These are phyloP conservation scores for Puccinellia tenuiflora DNA, from an alignment of 176 grass and related monocot genomes.

Conservation along the genomic window DNA sequence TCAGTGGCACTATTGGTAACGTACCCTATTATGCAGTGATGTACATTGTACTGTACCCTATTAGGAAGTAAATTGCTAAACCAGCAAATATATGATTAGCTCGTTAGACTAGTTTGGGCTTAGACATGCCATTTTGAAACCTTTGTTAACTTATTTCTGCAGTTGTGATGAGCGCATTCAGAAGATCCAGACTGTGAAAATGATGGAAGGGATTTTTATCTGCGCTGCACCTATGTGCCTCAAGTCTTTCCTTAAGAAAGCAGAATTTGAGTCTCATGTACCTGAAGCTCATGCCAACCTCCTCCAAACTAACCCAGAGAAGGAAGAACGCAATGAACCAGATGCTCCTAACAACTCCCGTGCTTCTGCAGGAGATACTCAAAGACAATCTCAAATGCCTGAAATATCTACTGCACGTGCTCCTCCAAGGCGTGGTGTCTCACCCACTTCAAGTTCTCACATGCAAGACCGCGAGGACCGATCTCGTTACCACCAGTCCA, in stretches of 20 bases:
- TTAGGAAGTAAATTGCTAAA: neutral
- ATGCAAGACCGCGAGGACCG: slow-evolving; percentile 56
- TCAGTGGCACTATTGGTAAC: slow-evolving; percentile 5
- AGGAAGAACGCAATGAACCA: slow-evolving; percentile 53
- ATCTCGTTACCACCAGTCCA: slow-evolving; percentile 52
- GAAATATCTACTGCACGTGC: slow-evolving; percentile 77
- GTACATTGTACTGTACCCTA: neutral
- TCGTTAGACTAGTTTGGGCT: neutral
- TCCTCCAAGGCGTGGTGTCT: slow-evolving; percentile 49
- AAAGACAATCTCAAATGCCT: slow-evolving; percentile 54
- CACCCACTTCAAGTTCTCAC: slow-evolving; percentile 61
- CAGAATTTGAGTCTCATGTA: slow-evolving; percentile 76
- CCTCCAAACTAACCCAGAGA: slow-evolving; percentile 44
- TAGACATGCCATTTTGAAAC: neutral
- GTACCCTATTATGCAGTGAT: neutral
- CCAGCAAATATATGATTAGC: too few species aligned
- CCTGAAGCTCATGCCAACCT: slow-evolving; percentile 59
- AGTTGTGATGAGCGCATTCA: slow-evolving; percentile 97
- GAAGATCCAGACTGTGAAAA: slow-evolving; percentile 93
- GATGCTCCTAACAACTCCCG: slow-evolving; percentile 53
- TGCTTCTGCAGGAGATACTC: slow-evolving; percentile 49
- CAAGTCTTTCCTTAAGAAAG: slow-evolving; percentile 84
- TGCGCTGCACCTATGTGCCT: slow-evolving; percentile 94
- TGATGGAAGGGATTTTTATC: slow-evolving; percentile 97
- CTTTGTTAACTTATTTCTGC: slow-evolving; percentile 34